phyloP scores from a whole-genome alignment of 2,329 filamentous ascomycete genomes.

The Botrytis byssoidea region DNA sequence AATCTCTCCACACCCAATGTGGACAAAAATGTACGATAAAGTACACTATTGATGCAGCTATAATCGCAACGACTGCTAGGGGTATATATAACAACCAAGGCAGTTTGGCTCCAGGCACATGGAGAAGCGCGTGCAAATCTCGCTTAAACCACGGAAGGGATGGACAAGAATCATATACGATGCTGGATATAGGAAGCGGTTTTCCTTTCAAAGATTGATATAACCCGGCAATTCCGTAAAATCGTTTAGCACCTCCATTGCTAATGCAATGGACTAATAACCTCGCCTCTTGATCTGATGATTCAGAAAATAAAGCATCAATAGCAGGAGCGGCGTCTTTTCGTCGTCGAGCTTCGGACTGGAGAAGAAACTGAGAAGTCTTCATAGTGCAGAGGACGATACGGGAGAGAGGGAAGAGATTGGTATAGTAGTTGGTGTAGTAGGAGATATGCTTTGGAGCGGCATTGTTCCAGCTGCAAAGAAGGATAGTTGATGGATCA shows the following conservation, averaged over 20 bases:
- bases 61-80: slow-evolving; percentile 18
- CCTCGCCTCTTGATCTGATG: slow-evolving; percentile 31
- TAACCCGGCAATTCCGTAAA: slow-evolving; percentile 26
- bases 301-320: slow-evolving; percentile 25
- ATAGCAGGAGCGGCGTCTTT: slow-evolving; percentile 39
- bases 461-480: slow-evolving; percentile 60
- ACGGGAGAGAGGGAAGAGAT: slow-evolving; percentile 50
- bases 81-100: slow-evolving; percentile 28
- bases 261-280: slow-evolving; percentile 56
- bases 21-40: slow-evolving; percentile 33
- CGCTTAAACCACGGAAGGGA: slow-evolving; percentile 34
- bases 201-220: slow-evolving; percentile 26
- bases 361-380: slow-evolving; percentile 48
- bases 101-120: slow-evolving; percentile 22
- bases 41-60: slow-evolving; percentile 24
- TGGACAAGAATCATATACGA: slow-evolving; percentile 32
- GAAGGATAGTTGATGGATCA: slow-evolving; percentile 44
- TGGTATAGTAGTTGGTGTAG: slow-evolving; percentile 52
- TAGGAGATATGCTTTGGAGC: slow-evolving; percentile 54
- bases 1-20: slow-evolving; percentile 30
- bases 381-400: slow-evolving; percentile 52
- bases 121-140: slow-evolving; percentile 30
- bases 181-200: slow-evolving; percentile 24
- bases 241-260: slow-evolving; percentile 52
- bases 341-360: slow-evolving; percentile 28